These are phyloP conservation scores for Saussurea involucrata DNA, from an alignment of 129 eudicot species.

Conservation along the genomic window DNA sequence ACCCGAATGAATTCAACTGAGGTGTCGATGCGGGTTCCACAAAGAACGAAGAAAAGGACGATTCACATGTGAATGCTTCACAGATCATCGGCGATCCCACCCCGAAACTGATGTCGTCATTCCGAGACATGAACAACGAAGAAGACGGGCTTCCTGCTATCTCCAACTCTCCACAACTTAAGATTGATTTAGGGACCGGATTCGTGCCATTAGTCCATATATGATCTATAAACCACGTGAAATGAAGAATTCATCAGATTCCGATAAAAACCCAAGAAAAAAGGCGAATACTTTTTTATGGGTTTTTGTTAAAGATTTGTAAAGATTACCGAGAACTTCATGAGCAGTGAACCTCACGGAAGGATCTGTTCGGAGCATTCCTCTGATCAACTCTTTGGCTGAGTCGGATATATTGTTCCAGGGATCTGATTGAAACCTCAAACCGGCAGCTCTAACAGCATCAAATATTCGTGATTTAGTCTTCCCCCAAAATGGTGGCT, in stretches of 20 bases:
- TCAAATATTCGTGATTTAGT: conserved; percentile 69
- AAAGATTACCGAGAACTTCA: conserved; percentile 68
- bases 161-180: conserved; percentile 15
- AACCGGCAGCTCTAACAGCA: conserved; percentile 70
- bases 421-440: conserved; percentile 62
- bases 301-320: conserved; percentile 27
- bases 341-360: conserved; percentile 60
- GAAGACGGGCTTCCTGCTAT: conserved; percentile 22
- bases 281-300: not conserved
- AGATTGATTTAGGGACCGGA: not conserved
- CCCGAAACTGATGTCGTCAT: conserved; percentile 62
- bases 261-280: not conserved
- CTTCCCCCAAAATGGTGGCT: conserved; percentile 90
- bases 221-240: conserved; percentile 41
- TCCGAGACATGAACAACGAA: conserved; percentile 37
- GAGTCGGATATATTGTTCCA: conserved; percentile 60
- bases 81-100: conserved; percentile 33
- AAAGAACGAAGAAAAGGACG: conserved; percentile 70
- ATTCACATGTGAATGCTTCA: conserved; percentile 48
- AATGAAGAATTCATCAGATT: not conserved
- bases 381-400: conserved; percentile 68
- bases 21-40: conserved; percentile 50
- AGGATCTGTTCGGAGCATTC: conserved; percentile 74
- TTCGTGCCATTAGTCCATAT: conserved; percentile 42
- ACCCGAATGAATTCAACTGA: conserved; percentile 40